Conservation (phyloP, 2,329 filamentous ascomycete species). For the Tolypocladium tropicale region DNA sequence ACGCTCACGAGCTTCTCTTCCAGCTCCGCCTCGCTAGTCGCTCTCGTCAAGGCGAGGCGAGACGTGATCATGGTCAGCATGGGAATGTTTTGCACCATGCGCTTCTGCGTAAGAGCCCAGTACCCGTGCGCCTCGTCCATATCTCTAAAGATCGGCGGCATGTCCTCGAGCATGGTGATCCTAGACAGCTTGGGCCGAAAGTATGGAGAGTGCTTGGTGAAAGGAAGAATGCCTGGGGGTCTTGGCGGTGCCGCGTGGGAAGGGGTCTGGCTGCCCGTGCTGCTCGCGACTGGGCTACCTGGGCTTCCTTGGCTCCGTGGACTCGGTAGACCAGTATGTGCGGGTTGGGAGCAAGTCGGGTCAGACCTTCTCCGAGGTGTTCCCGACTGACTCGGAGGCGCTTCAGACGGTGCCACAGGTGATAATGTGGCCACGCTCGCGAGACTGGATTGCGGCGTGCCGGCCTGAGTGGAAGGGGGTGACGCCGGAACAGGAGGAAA, state of each 20-base stretch:
- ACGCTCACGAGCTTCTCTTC: constrained; percentile 19
- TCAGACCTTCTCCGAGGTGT: constrained; percentile 11
- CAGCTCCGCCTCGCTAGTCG: constrained; percentile 15
- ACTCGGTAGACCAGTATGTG: constrained; percentile 16
- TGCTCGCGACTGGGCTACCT: constrained; percentile 4
- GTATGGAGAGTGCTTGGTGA: constrained; percentile 26
- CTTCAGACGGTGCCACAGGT: constrained; percentile 4
- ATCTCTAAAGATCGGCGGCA: constrained; percentile 20
- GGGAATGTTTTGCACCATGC: constrained; percentile 25
- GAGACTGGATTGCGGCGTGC: background rate
- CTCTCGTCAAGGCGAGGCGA: constrained; percentile 18
- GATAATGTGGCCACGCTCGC: background rate
- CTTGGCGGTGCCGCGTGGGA: constrained; percentile 9
- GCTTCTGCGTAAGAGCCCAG: constrained; percentile 25
- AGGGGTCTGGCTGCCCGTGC: constrained; percentile 4
- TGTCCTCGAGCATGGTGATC: constrained; percentile 19
- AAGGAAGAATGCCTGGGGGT: constrained; percentile 22
- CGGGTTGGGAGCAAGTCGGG: constrained; percentile 3
- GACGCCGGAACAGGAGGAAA: constrained; percentile 11
- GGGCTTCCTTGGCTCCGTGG: constrained; percentile 23
- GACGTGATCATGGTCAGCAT: constrained; percentile 20
- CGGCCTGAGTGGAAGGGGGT: background rate
- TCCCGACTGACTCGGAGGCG: constrained; percentile 15
- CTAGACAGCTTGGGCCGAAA: constrained; percentile 20
- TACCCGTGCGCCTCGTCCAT: constrained; percentile 26